Evolutionary conservation across 1,139 yeast genomes (phyloP).

Genomic region (Taphrina pruni): DNA sequence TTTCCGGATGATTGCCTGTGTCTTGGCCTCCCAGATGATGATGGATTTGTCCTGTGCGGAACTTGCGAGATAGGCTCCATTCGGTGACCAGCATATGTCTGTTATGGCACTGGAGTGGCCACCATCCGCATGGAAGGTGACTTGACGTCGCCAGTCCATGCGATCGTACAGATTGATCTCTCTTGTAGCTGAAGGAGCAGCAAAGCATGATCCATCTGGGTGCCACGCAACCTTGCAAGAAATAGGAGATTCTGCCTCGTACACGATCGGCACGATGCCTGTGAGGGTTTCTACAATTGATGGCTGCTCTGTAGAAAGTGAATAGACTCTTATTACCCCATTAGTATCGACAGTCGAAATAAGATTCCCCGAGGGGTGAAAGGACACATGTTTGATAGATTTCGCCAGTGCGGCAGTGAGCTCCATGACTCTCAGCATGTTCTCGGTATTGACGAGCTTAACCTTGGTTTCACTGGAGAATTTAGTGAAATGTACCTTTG

Average conservation of each 20-base stretch:
- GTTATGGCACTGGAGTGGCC: constrained; percentile 56
- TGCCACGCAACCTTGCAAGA: constrained; percentile 63
- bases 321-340: constrained; percentile 70
- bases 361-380: constrained; percentile 65
- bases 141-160: constrained; percentile 45
- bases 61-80: constrained; percentile 63
- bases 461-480: constrained; percentile 60
- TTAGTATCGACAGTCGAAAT: constrained; percentile 69
- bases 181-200: constrained; percentile 60
- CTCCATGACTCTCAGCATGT: constrained; percentile 52
- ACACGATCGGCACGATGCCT: constrained; percentile 51
- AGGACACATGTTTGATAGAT: constrained; percentile 63
- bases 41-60: constrained; percentile 59
- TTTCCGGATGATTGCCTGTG: constrained; percentile 46
- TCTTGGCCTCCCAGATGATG: constrained; percentile 61
- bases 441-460: constrained; percentile 60
- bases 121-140: constrained; percentile 40
- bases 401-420: constrained; percentile 49
- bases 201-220: constrained; percentile 67
- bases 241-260: constrained; percentile 54
- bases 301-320: constrained; percentile 59
- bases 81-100: constrained; percentile 65
- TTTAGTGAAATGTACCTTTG: background rate
- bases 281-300: constrained; percentile 56
- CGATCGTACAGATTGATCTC: constrained; percentile 52